These are phyloP conservation scores for Pulveroboletus sp. DNA, from an alignment of 768 basidiomycete species.

Conservation along the genomic window DNA sequence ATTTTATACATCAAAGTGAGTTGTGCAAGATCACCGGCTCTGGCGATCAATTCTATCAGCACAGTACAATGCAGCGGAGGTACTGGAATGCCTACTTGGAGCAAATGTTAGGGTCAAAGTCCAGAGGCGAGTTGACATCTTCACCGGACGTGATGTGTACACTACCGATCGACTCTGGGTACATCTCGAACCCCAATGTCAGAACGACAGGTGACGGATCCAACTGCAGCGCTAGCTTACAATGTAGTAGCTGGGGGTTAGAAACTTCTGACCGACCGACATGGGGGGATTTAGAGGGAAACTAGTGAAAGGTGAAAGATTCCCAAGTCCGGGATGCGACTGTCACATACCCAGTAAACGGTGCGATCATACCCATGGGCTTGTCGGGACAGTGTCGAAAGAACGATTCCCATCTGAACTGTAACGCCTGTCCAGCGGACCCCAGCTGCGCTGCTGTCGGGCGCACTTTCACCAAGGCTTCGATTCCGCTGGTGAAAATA, in stretches of 20 bases:
- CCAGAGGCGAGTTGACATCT: constrained; percentile 38
- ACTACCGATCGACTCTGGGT: constrained; percentile 44
- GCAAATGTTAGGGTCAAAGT: constrained; percentile 41
- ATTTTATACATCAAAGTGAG: constrained; percentile 54
- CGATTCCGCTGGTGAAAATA: constrained; percentile 38
- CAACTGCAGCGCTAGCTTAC: too few species aligned
- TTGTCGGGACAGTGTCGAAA: constrained; percentile 52
- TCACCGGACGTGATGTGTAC: constrained; percentile 44
- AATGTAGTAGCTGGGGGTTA: constrained; percentile 26
- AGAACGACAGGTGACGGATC: neutral
- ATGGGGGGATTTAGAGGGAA: constrained; percentile 17
- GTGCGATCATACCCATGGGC: constrained; percentile 41
- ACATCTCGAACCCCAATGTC: constrained; percentile 22
- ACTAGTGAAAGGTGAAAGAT: constrained; percentile 12
- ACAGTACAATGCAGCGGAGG: neutral
- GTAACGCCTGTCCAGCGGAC: constrained; percentile 42
- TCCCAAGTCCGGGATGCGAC: neutral
- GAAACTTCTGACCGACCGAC: constrained; percentile 23
- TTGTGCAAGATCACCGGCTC: constrained; percentile 37
- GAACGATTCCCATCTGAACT: constrained; percentile 46
- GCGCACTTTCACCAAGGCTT: constrained; percentile 53
- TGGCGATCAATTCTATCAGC: neutral
- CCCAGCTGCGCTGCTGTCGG: constrained; percentile 46
- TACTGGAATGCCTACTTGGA: constrained; percentile 32
- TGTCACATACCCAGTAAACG: constrained; percentile 37